Percentiles rank a stretch among this genome's conserved stretches.
Evolutionary conservation across 2,329 filamentous ascomycete species (phyloP).

Genomic region (Colletotrichum cereale): DNA sequence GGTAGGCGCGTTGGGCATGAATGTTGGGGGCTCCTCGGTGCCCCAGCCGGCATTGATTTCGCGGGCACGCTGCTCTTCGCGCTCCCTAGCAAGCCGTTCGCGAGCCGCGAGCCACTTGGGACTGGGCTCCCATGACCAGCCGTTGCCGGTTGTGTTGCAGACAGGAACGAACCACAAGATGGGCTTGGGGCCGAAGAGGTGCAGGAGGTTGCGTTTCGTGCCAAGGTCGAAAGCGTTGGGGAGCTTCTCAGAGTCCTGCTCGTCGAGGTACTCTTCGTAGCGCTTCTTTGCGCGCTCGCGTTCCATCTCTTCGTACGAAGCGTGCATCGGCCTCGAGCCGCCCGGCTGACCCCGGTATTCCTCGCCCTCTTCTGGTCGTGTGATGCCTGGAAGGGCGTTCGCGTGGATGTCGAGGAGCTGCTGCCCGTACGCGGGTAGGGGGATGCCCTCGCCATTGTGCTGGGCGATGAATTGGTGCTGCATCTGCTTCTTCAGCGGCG

Average conservation of each 20-base stretch:
- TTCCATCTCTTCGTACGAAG: slow-evolving; percentile 69
- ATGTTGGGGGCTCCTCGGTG: slow-evolving; percentile 47
- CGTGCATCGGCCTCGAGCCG: slow-evolving; percentile 55
- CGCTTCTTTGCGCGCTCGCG: slow-evolving; percentile 65
- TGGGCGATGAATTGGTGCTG: slow-evolving; percentile 72
- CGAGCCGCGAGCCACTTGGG: slow-evolving; percentile 80
- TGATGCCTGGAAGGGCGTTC: slow-evolving; percentile 83
- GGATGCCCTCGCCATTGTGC: slow-evolving; percentile 62
- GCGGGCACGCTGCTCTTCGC: slow-evolving; percentile 70
- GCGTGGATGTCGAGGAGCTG: slow-evolving; percentile 86
- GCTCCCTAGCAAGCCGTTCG: slow-evolving; percentile 70
- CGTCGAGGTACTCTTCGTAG: slow-evolving; percentile 84
- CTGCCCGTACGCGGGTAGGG: slow-evolving; percentile 73
- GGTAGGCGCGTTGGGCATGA: slow-evolving; percentile 38
- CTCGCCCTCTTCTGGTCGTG: slow-evolving; percentile 85
- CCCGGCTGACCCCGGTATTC: slow-evolving; percentile 55
- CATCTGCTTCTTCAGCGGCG: slow-evolving; percentile 79
- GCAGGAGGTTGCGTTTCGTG: slow-evolving; percentile 80
- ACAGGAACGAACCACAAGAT: slow-evolving; percentile 85
- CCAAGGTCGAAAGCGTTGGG: slow-evolving; percentile 96
- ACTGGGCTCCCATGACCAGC: slow-evolving; percentile 94
- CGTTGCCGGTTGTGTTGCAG: slow-evolving; percentile 88
- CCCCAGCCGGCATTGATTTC: slow-evolving; percentile 79
- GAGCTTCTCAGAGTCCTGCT: slow-evolving; percentile 87
- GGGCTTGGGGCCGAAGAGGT: slow-evolving; percentile 83